Evolutionary conservation across 768 basidiomycete species (phyloP).

Genomic region (Xanthoconium stramineum): DNA sequence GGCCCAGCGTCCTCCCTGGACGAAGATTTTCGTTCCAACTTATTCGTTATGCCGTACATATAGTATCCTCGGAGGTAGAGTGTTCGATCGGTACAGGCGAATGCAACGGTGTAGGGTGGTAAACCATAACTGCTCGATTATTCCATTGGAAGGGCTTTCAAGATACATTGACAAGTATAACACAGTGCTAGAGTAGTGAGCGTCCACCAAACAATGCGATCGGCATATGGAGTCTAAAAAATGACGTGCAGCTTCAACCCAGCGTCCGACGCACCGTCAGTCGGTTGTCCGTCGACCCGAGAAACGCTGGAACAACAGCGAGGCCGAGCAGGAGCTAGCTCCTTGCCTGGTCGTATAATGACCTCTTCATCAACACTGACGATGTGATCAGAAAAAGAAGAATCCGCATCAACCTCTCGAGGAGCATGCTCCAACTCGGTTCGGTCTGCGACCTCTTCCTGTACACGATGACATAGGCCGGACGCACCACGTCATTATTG

Average conservation of each 20-base stretch:
- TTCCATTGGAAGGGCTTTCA: background rate
- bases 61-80: too few species aligned
- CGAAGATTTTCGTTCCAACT: too few species aligned
- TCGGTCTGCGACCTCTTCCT: conserved; percentile 1
- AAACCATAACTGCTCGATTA: background rate
- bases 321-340: background rate
- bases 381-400: background rate
- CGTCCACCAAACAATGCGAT: background rate
- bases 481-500: conserved; percentile 14
- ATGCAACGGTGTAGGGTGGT: too few species aligned
- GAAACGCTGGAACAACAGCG: background rate
- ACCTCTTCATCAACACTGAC: background rate
- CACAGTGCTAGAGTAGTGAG: background rate
- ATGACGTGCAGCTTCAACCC: background rate
- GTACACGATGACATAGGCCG: conserved; percentile 11
- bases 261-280: background rate
- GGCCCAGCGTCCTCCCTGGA: too few species aligned
- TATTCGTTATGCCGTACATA: too few species aligned
- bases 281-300: background rate
- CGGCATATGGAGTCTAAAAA: background rate
- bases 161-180: background rate
- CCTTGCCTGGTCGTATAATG: background rate
- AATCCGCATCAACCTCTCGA: background rate
- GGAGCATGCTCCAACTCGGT: background rate
- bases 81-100: too few species aligned